These are phyloP conservation scores for Pneumocystis murina DNA, from an alignment of 1,139 yeast species.

Conservation along the genomic window DNA sequence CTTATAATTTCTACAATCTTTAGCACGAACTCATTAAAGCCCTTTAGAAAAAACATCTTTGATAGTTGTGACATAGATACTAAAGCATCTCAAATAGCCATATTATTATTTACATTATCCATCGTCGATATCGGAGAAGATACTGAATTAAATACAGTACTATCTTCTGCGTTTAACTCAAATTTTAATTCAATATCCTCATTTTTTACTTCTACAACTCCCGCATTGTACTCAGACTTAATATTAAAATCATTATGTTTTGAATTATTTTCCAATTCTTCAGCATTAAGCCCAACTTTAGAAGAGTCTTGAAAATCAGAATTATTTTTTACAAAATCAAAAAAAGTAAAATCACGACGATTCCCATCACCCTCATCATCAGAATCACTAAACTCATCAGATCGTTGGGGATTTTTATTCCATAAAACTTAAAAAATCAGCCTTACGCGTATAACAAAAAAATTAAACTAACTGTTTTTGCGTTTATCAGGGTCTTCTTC, in stretches of 20 bases:
- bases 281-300: background rate
- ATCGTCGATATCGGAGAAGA: background rate
- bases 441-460: background rate
- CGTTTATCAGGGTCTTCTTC: constrained; percentile 34
- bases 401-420: constrained; percentile 29
- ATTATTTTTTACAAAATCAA: constrained; percentile 11
- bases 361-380: constrained; percentile 44
- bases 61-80: background rate
- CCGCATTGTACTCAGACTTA: background rate
- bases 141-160: background rate
- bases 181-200: background rate
- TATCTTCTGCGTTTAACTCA: background rate
- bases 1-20: background rate
- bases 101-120: background rate
- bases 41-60: background rate
- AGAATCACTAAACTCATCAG: constrained; percentile 43
- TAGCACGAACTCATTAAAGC: background rate
- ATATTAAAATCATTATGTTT: background rate
- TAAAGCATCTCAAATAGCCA: background rate
- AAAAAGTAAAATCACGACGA: constrained; percentile 21
- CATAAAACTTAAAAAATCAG: background rate
- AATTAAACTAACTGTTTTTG: background rate
- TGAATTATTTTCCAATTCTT: background rate
- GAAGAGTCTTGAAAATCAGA: constrained; percentile 10
- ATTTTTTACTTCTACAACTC: background rate